Percentiles rank a stretch among this genome's conserved stretches.
These are phyloP conservation scores for Starmerella asiatica DNA, from an alignment of 805 yeast genomes.

Conservation along the genomic window DNA sequence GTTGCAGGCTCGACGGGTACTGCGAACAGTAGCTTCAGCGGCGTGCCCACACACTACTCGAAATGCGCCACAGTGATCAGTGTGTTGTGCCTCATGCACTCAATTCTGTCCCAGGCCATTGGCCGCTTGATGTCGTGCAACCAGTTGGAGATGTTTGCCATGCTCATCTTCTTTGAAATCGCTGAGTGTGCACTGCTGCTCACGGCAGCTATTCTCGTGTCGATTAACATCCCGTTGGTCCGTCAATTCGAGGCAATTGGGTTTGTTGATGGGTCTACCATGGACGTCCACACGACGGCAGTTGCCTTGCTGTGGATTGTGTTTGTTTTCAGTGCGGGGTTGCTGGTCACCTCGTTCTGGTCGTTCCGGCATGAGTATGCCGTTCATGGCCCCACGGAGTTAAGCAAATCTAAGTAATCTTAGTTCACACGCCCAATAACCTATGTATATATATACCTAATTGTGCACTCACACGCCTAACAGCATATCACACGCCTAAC, in stretches of 20 bases:
- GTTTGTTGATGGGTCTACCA: neutral
- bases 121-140: neutral
- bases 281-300: neutral
- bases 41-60: neutral
- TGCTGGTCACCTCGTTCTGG: neutral
- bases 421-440: too few species aligned
- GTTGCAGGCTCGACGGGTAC: neutral
- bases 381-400: neutral
- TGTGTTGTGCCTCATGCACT: slow-evolving; percentile 1
- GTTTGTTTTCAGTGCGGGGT: neutral
- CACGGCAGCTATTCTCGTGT: neutral
- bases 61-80: neutral
- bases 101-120: neutral
- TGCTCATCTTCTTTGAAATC: neutral
- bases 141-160: neutral
- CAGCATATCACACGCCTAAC: too few species aligned
- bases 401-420: too few species aligned
- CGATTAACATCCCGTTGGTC: neutral
- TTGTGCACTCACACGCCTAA: too few species aligned
- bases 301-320: neutral
- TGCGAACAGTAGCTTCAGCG: neutral
- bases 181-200: neutral
- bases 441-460: too few species aligned
- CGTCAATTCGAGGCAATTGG: neutral
- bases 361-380: neutral